Evolutionary conservation across 768 basidiomycete genomes (phyloP).

Genomic region (button mushroom (Agaricus bisporus)): DNA sequence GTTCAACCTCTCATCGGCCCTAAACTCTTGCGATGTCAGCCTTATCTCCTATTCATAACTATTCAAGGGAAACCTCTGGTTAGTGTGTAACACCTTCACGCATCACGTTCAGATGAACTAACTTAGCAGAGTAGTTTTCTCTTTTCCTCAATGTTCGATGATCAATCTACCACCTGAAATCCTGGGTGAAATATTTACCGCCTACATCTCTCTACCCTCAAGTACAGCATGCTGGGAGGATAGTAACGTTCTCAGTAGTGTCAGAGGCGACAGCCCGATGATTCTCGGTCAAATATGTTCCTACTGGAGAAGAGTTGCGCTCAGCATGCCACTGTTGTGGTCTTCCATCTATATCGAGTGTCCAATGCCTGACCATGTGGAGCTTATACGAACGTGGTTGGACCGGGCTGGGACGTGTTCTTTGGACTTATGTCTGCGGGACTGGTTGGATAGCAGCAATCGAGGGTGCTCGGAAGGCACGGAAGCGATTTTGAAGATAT

Average conservation of each 20-base stretch:
- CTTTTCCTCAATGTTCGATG: background rate
- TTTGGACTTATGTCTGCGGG: background rate
- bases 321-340: constrained; percentile 1
- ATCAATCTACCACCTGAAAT: constrained; percentile 2
- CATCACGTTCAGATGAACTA: background rate
- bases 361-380: background rate
- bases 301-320: constrained; percentile 1
- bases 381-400: constrained; percentile 2
- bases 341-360: constrained; percentile 3
- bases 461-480: constrained; percentile 5
- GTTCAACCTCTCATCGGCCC: background rate
- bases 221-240: background rate
- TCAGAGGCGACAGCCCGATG: background rate
- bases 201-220: constrained; percentile 2
- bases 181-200: constrained; percentile 2
- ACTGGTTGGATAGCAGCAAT: constrained; percentile 3
- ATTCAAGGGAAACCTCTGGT: background rate
- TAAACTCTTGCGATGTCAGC: background rate
- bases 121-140: background rate
- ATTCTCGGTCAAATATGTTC: constrained; percentile 4
- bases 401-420: background rate
- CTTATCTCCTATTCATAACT: background rate
- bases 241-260: background rate
- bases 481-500: background rate
- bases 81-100: background rate